A percentile compares a stretch with the other conserved stretches of the same genome.
These are phyloP conservation scores for Euphrasia arctica DNA, from an alignment of 305 asterid species.

Conservation along the genomic window DNA sequence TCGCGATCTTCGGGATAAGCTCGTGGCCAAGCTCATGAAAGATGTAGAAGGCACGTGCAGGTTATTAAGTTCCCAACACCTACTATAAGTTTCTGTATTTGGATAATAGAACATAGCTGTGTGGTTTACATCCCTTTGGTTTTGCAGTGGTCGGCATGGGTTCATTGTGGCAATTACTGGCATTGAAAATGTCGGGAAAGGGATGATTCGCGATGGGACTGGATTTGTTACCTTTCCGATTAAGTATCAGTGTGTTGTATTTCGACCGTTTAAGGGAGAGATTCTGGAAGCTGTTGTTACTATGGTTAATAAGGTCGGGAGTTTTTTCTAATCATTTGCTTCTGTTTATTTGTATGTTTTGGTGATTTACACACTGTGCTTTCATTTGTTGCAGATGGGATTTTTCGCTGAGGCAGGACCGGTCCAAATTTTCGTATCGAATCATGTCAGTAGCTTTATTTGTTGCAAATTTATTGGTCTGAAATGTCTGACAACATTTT, in stretches of 20 bases:
- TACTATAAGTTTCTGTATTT: not conserved
- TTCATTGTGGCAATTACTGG: constrained; percentile 95
- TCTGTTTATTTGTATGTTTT: not conserved
- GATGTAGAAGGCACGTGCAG: constrained; percentile 99
- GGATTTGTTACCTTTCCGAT: constrained; percentile 91
- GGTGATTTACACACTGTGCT: not conserved
- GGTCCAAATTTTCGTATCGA: constrained; percentile 86
- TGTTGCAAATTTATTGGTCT: not conserved
- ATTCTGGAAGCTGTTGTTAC: constrained; percentile 88
- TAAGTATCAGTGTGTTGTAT: constrained; percentile 94
- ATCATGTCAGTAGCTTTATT: constrained; percentile 61
- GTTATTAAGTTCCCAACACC: constrained; percentile 27
- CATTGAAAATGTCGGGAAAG: constrained; percentile 86
- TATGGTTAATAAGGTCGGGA: constrained; percentile 86
- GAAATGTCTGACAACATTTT: no score
- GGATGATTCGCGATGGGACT: constrained; percentile 87
- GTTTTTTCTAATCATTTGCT: not conserved
- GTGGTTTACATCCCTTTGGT: constrained; percentile 1
- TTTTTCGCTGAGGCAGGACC: constrained; percentile 98
- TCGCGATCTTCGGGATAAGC: constrained; percentile 91
- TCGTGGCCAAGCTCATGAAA: constrained; percentile 90
- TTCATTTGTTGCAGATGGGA: constrained; percentile 69
- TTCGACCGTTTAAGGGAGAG: constrained; percentile 92
- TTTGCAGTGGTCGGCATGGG: constrained; percentile 80
- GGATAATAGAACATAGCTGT: not conserved